These are phyloP conservation scores for Anastatica hierochuntica DNA, from an alignment of 345 rosid genomes.

Conservation along the genomic window DNA sequence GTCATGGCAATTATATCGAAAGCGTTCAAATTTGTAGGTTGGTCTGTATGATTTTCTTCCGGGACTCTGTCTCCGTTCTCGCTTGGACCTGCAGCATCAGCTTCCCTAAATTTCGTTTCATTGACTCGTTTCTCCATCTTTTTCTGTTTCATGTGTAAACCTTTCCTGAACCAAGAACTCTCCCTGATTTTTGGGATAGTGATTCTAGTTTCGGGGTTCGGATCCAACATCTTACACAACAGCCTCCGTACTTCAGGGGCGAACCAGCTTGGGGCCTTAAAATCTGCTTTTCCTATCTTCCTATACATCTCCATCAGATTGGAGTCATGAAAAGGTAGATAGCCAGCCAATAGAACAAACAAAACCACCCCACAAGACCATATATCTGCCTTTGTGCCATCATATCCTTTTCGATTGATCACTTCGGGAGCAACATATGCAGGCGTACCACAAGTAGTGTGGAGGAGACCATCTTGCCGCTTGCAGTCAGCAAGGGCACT, in stretches of 20 bases:
- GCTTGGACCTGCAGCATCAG: constrained; percentile 23
- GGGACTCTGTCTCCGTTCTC: constrained; percentile 25
- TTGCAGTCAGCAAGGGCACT: constrained; percentile 48
- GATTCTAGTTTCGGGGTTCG: constrained; percentile 48
- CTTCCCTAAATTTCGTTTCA: too few species aligned
- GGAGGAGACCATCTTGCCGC: constrained; percentile 55
- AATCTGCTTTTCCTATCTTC: constrained; percentile 58
- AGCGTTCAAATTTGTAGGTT: constrained; percentile 27
- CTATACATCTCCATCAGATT: constrained; percentile 58
- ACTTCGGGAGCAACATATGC: constrained; percentile 67
- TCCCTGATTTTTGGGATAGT: constrained; percentile 47
- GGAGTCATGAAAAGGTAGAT: constrained; percentile 52
- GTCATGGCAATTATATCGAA: constrained; percentile 52
- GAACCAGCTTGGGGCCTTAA: constrained; percentile 58
- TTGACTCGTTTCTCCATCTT: constrained; percentile 32
- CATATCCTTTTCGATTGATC: constrained; percentile 47
- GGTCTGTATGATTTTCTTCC: too few species aligned
- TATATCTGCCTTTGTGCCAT: constrained; percentile 55
- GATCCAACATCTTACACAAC: constrained; percentile 46
- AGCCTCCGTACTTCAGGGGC: constrained; percentile 44
- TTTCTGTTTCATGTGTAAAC: constrained; percentile 35
- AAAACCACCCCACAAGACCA: constrained; percentile 73
- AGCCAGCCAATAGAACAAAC: constrained; percentile 51
- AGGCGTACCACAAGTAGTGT: constrained; percentile 57
- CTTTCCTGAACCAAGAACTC: constrained; percentile 60